A percentile compares a stretch with the other conserved stretches of the same genome.
phyloP scores from a whole-genome alignment of 1,284 basidiomycete genomes.

The Microbotryum intermedium region DNA sequence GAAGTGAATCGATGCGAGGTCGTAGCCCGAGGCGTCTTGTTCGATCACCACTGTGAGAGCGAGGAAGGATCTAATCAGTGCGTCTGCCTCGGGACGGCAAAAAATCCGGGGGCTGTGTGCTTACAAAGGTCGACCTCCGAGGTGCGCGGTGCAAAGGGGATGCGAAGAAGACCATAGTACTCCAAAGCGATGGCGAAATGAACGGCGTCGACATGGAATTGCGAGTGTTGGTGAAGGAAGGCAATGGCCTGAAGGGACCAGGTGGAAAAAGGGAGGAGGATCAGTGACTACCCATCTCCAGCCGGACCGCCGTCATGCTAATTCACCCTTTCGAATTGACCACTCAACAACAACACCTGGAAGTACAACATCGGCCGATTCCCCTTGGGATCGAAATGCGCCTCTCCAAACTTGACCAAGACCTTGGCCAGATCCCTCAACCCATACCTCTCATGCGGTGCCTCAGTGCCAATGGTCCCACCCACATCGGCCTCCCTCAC shows the following conservation, averaged over 20 bases:
- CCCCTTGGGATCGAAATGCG: constrained; percentile 80
- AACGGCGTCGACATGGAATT: constrained; percentile 86
- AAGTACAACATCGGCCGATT: constrained; percentile 64
- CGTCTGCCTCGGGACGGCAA: no score
- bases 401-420: constrained; percentile 76
- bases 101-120: constrained; percentile 36
- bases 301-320: not conserved
- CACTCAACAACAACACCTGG: constrained; percentile 79
- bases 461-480: constrained; percentile 61
- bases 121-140: constrained; percentile 72
- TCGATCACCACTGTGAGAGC: not conserved
- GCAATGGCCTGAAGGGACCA: constrained; percentile 62
- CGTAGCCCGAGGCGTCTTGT: not conserved
- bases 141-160: constrained; percentile 65
- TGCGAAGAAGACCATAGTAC: constrained; percentile 85
- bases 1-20: constrained; percentile 53
- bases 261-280: not conserved
- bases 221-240: constrained; percentile 76
- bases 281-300: not conserved
- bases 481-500: constrained; percentile 44
- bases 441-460: constrained; percentile 50
- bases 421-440: constrained; percentile 71
- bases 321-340: constrained; percentile 82
- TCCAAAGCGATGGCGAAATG: constrained; percentile 86
- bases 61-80: no score